Conservation (phyloP, 2,329 filamentous ascomycete genomes). For the Esteya vermicola region DNA sequence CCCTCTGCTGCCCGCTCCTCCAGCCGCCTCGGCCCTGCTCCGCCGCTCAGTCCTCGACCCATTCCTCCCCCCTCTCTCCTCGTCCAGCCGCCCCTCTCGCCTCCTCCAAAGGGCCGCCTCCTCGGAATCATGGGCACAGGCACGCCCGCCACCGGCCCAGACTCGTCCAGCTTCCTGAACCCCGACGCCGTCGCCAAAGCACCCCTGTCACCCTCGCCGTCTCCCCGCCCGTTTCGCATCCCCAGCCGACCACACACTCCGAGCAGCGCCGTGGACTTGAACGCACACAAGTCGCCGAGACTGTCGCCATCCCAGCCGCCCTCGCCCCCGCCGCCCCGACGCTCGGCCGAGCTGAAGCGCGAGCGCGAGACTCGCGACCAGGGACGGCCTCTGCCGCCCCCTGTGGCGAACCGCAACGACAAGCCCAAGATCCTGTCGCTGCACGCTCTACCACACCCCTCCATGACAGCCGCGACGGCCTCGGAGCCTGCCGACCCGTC, state of each 20-base stretch:
- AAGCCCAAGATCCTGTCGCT: conserved; percentile 35
- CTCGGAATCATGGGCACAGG: too few relatives aligned
- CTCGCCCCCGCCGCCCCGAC: conserved; percentile 48
- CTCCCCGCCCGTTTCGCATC: conserved; percentile 34
- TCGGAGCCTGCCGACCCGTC: neutral
- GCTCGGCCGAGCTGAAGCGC: conserved; percentile 43
- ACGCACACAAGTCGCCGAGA: conserved; percentile 31
- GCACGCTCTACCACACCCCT: neutral
- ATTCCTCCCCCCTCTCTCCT: conserved; percentile 48
- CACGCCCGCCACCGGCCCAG: conserved; percentile 15
- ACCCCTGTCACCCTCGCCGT: conserved; percentile 24
- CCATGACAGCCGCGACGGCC: neutral
- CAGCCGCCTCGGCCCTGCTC: conserved; percentile 28
- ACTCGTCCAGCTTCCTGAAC: conserved; percentile 31
- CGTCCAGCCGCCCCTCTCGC: conserved; percentile 56
- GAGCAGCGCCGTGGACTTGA: conserved; percentile 33
- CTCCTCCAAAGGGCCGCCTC: conserved; percentile 43
- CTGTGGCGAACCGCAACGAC: conserved; percentile 67
- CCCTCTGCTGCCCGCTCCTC: conserved; percentile 18
- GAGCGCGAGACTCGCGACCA: conserved; percentile 24
- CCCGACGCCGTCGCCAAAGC: conserved; percentile 28
- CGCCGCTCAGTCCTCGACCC: conserved; percentile 29
- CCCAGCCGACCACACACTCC: conserved; percentile 43
- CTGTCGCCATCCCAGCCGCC: conserved; percentile 36
- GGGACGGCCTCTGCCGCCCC: conserved; percentile 47